phyloP scores from a whole-genome alignment of 108 stramenopile species.

The Nitzschia putrida region DNA sequence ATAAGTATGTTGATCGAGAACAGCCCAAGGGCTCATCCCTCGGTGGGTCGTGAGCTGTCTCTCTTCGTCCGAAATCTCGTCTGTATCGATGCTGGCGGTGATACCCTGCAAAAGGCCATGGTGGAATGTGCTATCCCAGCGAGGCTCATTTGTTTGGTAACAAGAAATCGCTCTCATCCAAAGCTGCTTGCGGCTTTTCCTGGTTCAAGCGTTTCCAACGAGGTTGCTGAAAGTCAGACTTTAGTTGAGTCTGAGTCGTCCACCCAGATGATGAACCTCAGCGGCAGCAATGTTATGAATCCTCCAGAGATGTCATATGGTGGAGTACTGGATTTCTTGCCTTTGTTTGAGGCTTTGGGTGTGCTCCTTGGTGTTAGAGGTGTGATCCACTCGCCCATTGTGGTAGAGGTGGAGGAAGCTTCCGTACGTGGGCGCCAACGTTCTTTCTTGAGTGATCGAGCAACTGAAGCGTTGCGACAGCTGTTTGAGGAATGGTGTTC shows the following conservation, averaged over 20 bases:
- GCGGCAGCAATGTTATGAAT: conserved; percentile 49
- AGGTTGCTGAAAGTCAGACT: conserved; percentile 59
- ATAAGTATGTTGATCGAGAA: conserved; percentile 66
- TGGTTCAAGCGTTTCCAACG: conserved; percentile 58
- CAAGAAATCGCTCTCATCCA: conserved; percentile 58
- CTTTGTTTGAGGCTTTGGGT: conserved; percentile 75
- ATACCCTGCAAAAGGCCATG: conserved; percentile 62
- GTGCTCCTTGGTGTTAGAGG: conserved; percentile 56
- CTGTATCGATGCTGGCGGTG: conserved; percentile 39
- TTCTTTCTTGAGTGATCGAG: conserved; percentile 48
- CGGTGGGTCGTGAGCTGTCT: conserved; percentile 48
- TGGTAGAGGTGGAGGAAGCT: conserved; percentile 58
- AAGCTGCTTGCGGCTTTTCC: conserved; percentile 60
- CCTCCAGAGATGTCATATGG: conserved; percentile 46
- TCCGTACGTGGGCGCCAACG: conserved; percentile 46
- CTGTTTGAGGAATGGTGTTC: conserved; percentile 75
- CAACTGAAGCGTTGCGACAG: conserved; percentile 47
- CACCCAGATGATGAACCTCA: conserved; percentile 42
- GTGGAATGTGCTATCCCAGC: conserved; percentile 67
- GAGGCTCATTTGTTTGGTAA: conserved; percentile 64
- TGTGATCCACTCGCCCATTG: conserved; percentile 50
- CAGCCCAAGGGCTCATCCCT: conserved; percentile 56
- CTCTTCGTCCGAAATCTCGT: conserved; percentile 72
- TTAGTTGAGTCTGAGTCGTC: conserved; percentile 53
- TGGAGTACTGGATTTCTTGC: conserved; percentile 41